Percentiles rank a stretch among this genome's conserved stretches.
Conservation (phyloP, 2,329 filamentous ascomycete species). For the Aspergillus persii region DNA sequence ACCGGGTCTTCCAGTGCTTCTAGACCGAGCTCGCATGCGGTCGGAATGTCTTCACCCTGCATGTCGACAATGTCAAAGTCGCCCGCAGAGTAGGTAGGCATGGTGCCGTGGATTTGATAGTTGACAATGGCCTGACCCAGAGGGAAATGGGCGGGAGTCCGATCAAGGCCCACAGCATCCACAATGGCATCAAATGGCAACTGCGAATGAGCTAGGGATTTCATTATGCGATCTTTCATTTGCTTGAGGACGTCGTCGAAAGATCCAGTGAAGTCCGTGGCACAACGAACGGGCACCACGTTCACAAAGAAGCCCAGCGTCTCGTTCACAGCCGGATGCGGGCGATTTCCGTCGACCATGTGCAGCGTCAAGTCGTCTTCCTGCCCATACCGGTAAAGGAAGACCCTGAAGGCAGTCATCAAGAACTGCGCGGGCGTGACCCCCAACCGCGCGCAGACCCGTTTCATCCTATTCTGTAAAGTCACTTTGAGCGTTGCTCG, state of each 20-base stretch:
- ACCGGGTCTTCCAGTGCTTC: background rate
- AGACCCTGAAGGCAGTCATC: background rate
- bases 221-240: background rate
- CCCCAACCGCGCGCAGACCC: background rate
- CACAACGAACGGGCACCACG: background rate
- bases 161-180: background rate
- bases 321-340: background rate
- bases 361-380: slow-evolving; percentile 2
- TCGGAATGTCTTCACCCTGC: background rate
- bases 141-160: slow-evolving; percentile 1
- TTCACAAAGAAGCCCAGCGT: slow-evolving; percentile 4
- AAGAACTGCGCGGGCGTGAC: background rate
- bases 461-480: slow-evolving; percentile 1
- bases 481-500: background rate
- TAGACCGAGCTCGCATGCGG: background rate
- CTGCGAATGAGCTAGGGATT: background rate
- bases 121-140: slow-evolving; percentile 2
- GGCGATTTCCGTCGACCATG: slow-evolving; percentile 4
- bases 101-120: background rate
- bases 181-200: slow-evolving; percentile 5
- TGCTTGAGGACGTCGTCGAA: background rate
- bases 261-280: background rate
- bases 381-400: slow-evolving; percentile 1
- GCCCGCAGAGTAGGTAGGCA: background rate
- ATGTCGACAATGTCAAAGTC: background rate